phyloP scores from a whole-genome alignment of 2,329 filamentous ascomycete species.

The Fusarium ambrosium region DNA sequence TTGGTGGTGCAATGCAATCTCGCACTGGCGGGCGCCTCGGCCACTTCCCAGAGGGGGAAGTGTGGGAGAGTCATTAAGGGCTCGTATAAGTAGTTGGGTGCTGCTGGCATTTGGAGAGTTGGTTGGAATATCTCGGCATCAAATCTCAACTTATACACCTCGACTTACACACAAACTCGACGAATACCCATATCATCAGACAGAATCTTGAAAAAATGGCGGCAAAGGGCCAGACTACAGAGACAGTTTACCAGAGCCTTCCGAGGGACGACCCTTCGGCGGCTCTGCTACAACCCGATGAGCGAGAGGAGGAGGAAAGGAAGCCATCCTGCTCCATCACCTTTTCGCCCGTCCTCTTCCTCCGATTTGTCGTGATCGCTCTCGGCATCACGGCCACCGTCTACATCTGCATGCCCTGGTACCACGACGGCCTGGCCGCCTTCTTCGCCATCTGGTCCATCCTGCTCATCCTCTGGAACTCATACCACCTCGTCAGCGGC shows the following conservation, averaged over 20 bases:
- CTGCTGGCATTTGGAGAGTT: neutral
- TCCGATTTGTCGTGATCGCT: constrained; percentile 29
- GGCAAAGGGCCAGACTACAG: constrained; percentile 26
- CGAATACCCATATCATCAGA: neutral
- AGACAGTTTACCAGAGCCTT: constrained; percentile 29
- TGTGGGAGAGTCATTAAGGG: neutral
- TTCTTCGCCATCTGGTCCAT: constrained; percentile 30
- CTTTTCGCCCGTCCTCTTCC: constrained; percentile 33
- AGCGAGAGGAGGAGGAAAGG: constrained; percentile 23
- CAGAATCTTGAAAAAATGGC: constrained; percentile 20
- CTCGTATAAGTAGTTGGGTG: constrained; percentile 27
- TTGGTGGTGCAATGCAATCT: neutral
- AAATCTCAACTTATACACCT: neutral
- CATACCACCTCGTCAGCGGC: constrained; percentile 15
- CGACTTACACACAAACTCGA: neutral
- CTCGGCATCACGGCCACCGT: constrained; percentile 33
- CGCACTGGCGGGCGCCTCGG: neutral
- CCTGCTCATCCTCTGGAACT: constrained; percentile 29
- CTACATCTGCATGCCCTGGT: constrained; percentile 13
- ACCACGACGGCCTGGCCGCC: neutral
- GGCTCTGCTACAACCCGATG: constrained; percentile 31
- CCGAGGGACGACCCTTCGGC: constrained; percentile 33
- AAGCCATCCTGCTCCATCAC: constrained; percentile 24
- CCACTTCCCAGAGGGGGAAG: constrained; percentile 24
- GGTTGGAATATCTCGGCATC: neutral